Percentiles rank a stretch among this genome's conserved stretches.
These are phyloP conservation scores for Aureobasidium vineae DNA, from an alignment of 2,329 filamentous ascomycete species.

Conservation along the genomic window DNA sequence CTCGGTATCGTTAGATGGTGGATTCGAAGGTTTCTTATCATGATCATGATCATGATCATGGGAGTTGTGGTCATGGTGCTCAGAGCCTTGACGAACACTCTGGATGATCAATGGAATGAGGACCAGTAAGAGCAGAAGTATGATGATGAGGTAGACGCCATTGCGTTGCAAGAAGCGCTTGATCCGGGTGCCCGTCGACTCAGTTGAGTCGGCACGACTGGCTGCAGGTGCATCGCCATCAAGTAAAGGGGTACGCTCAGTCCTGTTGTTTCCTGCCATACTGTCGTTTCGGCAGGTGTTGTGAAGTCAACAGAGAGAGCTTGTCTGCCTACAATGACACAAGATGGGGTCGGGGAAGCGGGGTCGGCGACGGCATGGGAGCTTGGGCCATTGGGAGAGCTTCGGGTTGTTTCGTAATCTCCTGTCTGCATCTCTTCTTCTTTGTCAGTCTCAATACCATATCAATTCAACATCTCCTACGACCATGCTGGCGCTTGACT, in stretches of 20 bases:
- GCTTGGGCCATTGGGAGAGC: constrained; percentile 7
- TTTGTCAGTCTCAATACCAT: background rate
- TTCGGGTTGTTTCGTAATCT: background rate
- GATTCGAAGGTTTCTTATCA: constrained; percentile 3
- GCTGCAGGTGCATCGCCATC: constrained; percentile 2
- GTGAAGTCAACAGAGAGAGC: background rate
- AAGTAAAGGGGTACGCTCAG: constrained; percentile 18
- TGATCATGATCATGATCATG: background rate
- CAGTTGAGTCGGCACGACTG: background rate
- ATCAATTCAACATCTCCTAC: background rate
- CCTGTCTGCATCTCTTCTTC: background rate
- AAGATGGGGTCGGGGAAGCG: constrained; percentile 13
- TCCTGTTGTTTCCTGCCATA: constrained; percentile 18
- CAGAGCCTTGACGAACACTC: background rate
- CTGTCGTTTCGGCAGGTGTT: background rate
- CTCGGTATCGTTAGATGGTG: constrained; percentile 4
- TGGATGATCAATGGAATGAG: background rate
- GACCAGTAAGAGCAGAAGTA: constrained; percentile 2
- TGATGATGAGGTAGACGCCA: constrained; percentile 13
- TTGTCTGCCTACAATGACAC: background rate
- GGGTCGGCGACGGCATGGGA: background rate
- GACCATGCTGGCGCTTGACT: background rate
- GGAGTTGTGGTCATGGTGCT: background rate
- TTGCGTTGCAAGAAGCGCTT: constrained; percentile 18
- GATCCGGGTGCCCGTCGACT: background rate